Conservation (phyloP, 2,329 filamentous ascomycete species). For the Hypoxylon sp. region DNA sequence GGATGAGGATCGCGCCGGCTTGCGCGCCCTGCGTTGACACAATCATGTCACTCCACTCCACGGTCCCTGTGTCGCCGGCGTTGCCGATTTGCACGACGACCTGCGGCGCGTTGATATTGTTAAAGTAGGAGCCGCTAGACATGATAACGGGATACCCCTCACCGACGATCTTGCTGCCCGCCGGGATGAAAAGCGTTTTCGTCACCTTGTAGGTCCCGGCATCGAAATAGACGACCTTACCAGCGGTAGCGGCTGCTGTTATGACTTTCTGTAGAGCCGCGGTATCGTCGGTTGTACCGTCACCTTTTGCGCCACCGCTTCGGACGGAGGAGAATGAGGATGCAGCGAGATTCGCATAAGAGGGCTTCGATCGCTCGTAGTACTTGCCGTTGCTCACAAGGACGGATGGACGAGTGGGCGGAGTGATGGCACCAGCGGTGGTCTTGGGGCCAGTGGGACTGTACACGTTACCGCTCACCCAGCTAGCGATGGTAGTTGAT, state of each 20-base stretch:
- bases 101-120: slow-evolving; percentile 65
- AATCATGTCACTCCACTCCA: slow-evolving; percentile 76
- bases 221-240: slow-evolving; percentile 72
- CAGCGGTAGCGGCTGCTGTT: slow-evolving; percentile 65
- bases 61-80: slow-evolving; percentile 67
- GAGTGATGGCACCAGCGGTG: slow-evolving; percentile 64
- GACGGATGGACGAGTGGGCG: slow-evolving; percentile 64
- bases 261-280: slow-evolving; percentile 76
- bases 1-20: slow-evolving; percentile 73
- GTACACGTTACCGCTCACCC: slow-evolving; percentile 79
- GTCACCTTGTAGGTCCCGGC: slow-evolving; percentile 73
- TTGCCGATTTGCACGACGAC: slow-evolving; percentile 71
- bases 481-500: slow-evolving; percentile 66
- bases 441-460: slow-evolving; percentile 59
- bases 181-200: slow-evolving; percentile 66
- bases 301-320: slow-evolving; percentile 76
- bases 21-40: slow-evolving; percentile 71
- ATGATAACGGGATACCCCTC: slow-evolving; percentile 70
- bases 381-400: slow-evolving; percentile 70
- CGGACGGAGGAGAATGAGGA: slow-evolving; percentile 78
- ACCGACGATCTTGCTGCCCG: slow-evolving; percentile 70
- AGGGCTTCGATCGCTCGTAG: slow-evolving; percentile 82
- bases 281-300: slow-evolving; percentile 83
- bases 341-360: slow-evolving; percentile 74
- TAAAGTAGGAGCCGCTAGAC: slow-evolving; percentile 65